phyloP scores from a whole-genome alignment of 495 filamentous ascomycete species.

The Trichoderma virens region DNA sequence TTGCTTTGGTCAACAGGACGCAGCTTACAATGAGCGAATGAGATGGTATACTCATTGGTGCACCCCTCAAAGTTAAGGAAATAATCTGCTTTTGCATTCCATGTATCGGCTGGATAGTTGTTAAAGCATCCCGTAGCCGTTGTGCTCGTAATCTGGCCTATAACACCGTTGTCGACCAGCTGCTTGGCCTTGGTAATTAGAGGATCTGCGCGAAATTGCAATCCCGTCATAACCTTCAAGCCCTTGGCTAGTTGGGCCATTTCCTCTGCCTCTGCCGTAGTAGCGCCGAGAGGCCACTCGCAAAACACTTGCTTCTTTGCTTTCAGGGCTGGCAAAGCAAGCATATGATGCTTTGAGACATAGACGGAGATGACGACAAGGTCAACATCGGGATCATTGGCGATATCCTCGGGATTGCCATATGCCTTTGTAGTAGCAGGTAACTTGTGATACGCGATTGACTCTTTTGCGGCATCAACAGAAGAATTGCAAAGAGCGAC shows the following conservation, averaged over 20 bases:
- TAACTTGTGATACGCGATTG: slow-evolving; percentile 35
- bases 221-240: slow-evolving; percentile 23
- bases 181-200: slow-evolving; percentile 17
- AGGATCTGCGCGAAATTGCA: slow-evolving; percentile 18
- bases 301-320: slow-evolving; percentile 43
- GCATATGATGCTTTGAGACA: slow-evolving; percentile 38
- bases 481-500: slow-evolving; percentile 43
- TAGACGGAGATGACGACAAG: slow-evolving; percentile 39
- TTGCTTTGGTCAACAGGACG: background rate
- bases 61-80: slow-evolving; percentile 22
- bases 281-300: slow-evolving; percentile 39
- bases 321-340: slow-evolving; percentile 34
- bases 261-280: slow-evolving; percentile 23
- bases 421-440: slow-evolving; percentile 34
- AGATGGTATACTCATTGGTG: slow-evolving; percentile 18
- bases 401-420: slow-evolving; percentile 35
- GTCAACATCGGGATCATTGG: slow-evolving; percentile 44
- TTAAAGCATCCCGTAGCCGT: slow-evolving; percentile 12
- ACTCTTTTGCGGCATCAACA: slow-evolving; percentile 29
- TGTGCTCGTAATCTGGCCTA: slow-evolving; percentile 19
- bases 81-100: slow-evolving; percentile 17
- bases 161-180: slow-evolving; percentile 17
- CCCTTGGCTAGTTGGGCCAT: slow-evolving; percentile 27
- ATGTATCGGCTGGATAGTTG: slow-evolving; percentile 11
- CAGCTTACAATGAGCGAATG: slow-evolving; percentile 24